Evolutionary conservation across 2,329 filamentous ascomycete genomes (phyloP), one percentile per base, ranked within the genome.

Genomic region (Acephala macrosclerotiorum): DNA sequence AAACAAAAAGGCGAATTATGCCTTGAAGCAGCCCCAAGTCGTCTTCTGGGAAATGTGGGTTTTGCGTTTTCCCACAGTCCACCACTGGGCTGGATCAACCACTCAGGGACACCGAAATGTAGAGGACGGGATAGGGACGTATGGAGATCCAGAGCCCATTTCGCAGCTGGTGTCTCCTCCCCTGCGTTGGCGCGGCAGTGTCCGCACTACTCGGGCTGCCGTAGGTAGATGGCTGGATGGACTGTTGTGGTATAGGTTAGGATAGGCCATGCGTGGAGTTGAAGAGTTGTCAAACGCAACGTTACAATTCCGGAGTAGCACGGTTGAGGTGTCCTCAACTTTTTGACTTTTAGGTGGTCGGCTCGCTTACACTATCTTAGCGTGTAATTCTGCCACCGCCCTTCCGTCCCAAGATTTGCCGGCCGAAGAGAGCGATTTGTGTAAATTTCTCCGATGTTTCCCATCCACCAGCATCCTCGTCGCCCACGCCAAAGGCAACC

Each of bases 181-280:
- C 65, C 62, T 64, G 61, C 45, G 58, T 61, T 64, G 65, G 59
- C 33, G 62, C 62, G 56, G 65, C 65, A 62, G 47, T 61, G 60
- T 38, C 60, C 47, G 60, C 58, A 58, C 35, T 36, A 57, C 53
- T 57, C 40, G 58, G 42, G 29, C 26, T 51, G 58, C 53, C 45
- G 58, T 60, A 53, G 42, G 45, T 60, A 60, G 58, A 40, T 60
- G 58, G 40, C 22, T 35, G 3, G 20, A 35, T 51, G 58, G 29
- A 33, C 18, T 9, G 25, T 11, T 51, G 47, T 29, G 47, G 47
- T 29, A 29, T 26, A 20, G 45, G 58, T n/a, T 40, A 33, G 59
- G 59, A 18, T 40, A 20, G 59, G 58, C 58, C 9, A 22, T 22
- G 45, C 18, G 45, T 49, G 25, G 49, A 53, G 25, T 53, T 53